phyloP scores from a whole-genome alignment of 139 green algal species.

The Chlorella sp. region DNA sequence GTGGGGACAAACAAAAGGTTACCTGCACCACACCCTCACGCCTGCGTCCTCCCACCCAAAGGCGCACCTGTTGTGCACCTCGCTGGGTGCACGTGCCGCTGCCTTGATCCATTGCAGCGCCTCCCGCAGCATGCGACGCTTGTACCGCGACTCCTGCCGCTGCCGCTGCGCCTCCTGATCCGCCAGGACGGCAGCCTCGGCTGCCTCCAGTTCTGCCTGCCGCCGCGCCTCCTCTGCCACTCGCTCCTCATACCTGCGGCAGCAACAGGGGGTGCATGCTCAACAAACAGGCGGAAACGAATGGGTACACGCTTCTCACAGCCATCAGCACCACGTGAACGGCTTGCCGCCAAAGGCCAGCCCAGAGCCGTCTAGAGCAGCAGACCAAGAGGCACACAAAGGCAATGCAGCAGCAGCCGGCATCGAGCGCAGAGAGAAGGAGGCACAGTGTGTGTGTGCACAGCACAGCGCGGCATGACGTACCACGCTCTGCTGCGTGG shows the following conservation, averaged over 20 bases:
- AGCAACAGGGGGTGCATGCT: not conserved
- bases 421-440: not conserved
- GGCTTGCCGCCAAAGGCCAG: too few relatives aligned
- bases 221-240: not conserved
- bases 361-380: not conserved
- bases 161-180: conserved; percentile 13
- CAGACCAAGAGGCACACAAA: not conserved
- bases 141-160: conserved; percentile 18
- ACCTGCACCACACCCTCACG: too few relatives aligned
- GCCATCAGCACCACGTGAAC: not conserved
- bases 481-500: conserved; percentile 24
- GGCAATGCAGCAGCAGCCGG: not conserved
- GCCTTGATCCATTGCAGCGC: conserved; percentile 26
- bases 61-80: conserved; percentile 14
- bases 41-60: not conserved
- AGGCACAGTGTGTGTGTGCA: not conserved
- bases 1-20: too few relatives aligned
- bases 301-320: too few relatives aligned
- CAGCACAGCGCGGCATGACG: too few relatives aligned
- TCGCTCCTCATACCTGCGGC: conserved; percentile 6
- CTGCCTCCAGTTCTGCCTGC: conserved; percentile 17
- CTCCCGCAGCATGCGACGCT: conserved; percentile 36
- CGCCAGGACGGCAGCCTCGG: not conserved
- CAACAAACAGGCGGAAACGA: not conserved
- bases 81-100: conserved; percentile 12